phyloP scores from a whole-genome alignment of 148 eudicot genomes.

The Rhododendron ferrugineum region DNA sequence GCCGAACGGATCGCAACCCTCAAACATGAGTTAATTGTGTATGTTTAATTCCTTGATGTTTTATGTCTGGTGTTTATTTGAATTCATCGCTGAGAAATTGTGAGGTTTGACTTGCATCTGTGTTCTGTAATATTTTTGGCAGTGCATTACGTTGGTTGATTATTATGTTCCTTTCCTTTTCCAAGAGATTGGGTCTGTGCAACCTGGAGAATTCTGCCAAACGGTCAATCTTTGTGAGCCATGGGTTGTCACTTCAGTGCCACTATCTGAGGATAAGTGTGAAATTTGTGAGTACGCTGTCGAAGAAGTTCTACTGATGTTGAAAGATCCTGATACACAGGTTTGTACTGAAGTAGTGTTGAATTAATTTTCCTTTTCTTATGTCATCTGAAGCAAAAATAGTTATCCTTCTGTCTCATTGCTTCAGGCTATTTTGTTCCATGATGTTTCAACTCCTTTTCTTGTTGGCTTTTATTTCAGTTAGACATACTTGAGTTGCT shows the following conservation, averaged over 20 bases:
- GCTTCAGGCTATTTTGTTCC: background rate
- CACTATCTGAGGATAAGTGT: constrained; percentile 30
- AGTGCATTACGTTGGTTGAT: constrained; percentile 74
- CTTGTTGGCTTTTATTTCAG: constrained; percentile 35
- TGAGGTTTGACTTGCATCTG: background rate
- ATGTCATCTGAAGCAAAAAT: background rate
- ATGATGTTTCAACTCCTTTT: background rate
- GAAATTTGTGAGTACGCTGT: constrained; percentile 29
- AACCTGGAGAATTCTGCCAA: constrained; percentile 64
- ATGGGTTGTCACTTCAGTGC: constrained; percentile 15
- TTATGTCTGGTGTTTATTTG: background rate
- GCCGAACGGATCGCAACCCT: background rate
- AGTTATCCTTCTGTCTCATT: background rate
- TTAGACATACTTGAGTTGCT: constrained; percentile 65
- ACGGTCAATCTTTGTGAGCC: constrained; percentile 48
- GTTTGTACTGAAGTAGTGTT: constrained; percentile 20
- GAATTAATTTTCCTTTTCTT: background rate
- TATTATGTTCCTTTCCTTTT: constrained; percentile 68
- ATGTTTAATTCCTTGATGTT: background rate
- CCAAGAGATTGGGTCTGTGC: constrained; percentile 45
- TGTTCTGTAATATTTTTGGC: constrained; percentile 10
- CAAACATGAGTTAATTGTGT: background rate
- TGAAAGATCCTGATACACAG: constrained; percentile 82
- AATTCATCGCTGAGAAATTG: background rate
- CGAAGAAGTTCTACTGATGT: constrained; percentile 47